Evolutionary conservation across 805 yeast genomes (phyloP).

Genomic region (Komagataella ulmi): DNA sequence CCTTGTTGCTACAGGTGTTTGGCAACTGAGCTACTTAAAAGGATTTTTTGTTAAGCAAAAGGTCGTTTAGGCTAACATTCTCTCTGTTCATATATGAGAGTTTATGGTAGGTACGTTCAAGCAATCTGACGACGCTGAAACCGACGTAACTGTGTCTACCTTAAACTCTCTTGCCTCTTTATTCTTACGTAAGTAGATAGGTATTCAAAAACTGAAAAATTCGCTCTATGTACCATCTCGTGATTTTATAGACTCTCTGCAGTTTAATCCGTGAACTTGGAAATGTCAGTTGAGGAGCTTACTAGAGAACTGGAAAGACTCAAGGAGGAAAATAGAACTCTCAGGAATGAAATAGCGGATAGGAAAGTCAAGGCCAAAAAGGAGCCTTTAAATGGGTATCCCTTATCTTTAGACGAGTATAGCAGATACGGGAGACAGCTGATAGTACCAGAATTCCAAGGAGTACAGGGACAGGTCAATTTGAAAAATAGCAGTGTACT

Average conservation of each 20-base stretch:
- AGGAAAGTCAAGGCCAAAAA: not conserved
- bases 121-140: not conserved
- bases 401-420: slow-evolving; percentile 50
- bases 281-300: slow-evolving; percentile 6
- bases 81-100: not conserved
- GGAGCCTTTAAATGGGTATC: slow-evolving; percentile 1
- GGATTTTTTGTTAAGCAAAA: slow-evolving; percentile 72
- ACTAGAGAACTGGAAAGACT: slow-evolving; percentile 12
- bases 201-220: not conserved
- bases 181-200: not conserved
- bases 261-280: not conserved
- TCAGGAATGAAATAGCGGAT: slow-evolving; percentile 4
- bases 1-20: slow-evolving; percentile 52
- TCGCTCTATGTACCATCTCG: not conserved
- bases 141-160: not conserved
- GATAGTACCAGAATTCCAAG: slow-evolving; percentile 69
- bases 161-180: not conserved
- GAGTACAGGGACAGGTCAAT: slow-evolving; percentile 40
- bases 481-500: slow-evolving; percentile 48
- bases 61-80: slow-evolving; percentile 26
- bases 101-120: not conserved
- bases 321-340: slow-evolving; percentile 13
- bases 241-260: not conserved
- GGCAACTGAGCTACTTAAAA: slow-evolving; percentile 66
- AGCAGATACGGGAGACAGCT: slow-evolving; percentile 86